Evolutionary conservation across 2,329 filamentous ascomycete species (phyloP).

Genomic region (Coniosporium tulheliwenetii): DNA sequence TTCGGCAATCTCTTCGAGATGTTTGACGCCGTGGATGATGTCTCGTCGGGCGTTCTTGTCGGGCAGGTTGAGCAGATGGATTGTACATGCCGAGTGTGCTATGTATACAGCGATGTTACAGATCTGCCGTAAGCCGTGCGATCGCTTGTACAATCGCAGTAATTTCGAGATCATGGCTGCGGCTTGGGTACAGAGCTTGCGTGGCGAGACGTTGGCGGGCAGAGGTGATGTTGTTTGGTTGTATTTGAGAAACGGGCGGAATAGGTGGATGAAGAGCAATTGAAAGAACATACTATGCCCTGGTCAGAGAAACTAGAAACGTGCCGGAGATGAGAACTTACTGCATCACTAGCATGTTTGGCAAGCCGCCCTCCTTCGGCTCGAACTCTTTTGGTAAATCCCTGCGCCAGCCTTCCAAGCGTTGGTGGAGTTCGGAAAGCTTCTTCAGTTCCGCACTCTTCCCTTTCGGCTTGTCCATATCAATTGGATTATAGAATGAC

Average conservation of each 20-base stretch:
- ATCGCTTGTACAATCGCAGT: conserved; percentile 86
- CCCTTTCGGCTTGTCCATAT: conserved; percentile 45
- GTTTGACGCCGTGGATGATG: conserved; percentile 77
- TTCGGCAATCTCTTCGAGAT: conserved; percentile 89
- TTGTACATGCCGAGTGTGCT: conserved; percentile 82
- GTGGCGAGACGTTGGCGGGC: conserved; percentile 73
- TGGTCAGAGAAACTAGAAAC: not conserved
- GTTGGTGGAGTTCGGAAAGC: conserved; percentile 77
- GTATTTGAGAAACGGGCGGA: conserved; percentile 89
- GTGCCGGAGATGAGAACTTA: conserved; percentile 35
- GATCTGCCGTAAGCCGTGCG: conserved; percentile 80
- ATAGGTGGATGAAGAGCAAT: conserved; percentile 86
- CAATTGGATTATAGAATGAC: conserved; percentile 76
- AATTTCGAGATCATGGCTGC: conserved; percentile 83
- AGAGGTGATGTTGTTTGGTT: conserved; percentile 66
- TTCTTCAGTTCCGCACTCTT: conserved; percentile 82
- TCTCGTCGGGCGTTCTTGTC: conserved; percentile 84
- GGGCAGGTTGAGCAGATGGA: conserved; percentile 82
- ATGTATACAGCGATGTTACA: conserved; percentile 97
- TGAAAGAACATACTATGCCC: conserved; percentile 85
- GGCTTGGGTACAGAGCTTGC: conserved; percentile 80
- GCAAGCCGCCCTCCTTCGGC: conserved; percentile 74
- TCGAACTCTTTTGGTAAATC: conserved; percentile 76
- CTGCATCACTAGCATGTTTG: conserved; percentile 75
- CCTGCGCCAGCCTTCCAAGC: conserved; percentile 78